Base-by-base conservation (phyloP, 2,329 filamentous ascomycete species). In the Penicillium janthinellum region DNA sequence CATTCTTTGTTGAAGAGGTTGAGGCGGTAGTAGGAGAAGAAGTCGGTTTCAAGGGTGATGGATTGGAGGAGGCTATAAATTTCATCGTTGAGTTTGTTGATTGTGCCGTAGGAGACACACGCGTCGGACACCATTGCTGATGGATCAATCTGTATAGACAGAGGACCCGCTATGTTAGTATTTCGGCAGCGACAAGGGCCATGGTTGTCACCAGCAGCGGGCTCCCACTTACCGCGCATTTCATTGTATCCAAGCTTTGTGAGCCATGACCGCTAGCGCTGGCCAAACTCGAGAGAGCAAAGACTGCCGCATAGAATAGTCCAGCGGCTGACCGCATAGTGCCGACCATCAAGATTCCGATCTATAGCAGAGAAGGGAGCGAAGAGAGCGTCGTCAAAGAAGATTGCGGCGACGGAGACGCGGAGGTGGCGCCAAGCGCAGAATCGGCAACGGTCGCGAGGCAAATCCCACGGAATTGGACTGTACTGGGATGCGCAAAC, bases 1-100 rank as follows among this genome's bases (percentile, higher is more conserved):
- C 95, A 99, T 78, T 86, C 87, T 77, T 95, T 96, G 77, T 96
- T 90, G 78, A 92, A 99, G 20, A 99, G 84, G 75, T 97, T 98
- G 48, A 99, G 81, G 59, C 95, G 89, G 80, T 98, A 99, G 78
- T 98, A 92, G 55, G 94, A 94, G 79, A 99, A 99, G 84, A 97
- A 99, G 78, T 99, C 95, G 75, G 94, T 96, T 55, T 90, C 87
- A 68, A 86, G 86, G 0, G 92, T 96, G 48, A 99, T 86, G 57
- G 91, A 89, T 70, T 91, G 85, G 67, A 99, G 80, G 54, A 88
- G 85, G 17, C 92, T 90, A 69, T 89, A 88, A 63, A 97, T 83
- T 61, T 86, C 84, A 66, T 83, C 78, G 78, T 98, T 99, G 56
- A 99, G 83, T 42, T 83, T 81, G 73, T 99, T 93, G 76, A 99